Evolutionary conservation across 1,284 basidiomycete genomes (phyloP).

Genomic region (Cutaneotrichosporon cavernicola): DNA sequence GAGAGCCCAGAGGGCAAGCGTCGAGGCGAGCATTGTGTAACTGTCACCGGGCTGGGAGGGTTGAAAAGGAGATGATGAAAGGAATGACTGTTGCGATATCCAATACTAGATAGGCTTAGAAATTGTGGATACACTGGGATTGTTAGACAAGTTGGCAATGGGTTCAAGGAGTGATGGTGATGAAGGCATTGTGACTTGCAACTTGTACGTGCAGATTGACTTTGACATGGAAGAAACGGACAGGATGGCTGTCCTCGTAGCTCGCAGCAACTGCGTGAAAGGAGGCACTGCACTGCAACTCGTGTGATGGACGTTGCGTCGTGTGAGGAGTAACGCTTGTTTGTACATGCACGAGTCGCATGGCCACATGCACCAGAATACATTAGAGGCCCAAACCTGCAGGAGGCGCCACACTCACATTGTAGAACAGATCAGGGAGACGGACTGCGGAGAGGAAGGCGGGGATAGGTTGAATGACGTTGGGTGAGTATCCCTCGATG

Average conservation of each 20-base stretch:
- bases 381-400: not conserved
- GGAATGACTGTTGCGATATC: not conserved
- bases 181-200: not conserved
- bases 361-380: not conserved
- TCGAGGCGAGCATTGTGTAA: constrained; percentile 5
- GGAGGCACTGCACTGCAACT: not conserved
- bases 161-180: not conserved
- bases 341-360: not conserved
- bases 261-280: not conserved
- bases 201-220: not conserved
- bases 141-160: not conserved
- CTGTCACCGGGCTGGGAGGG: not conserved
- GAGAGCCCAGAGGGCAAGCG: constrained; percentile 15
- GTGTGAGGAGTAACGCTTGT: not conserved
- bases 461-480: not conserved
- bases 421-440: not conserved
- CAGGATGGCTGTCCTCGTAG: not conserved
- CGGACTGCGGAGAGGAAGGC: not conserved
- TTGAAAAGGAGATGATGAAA: not conserved
- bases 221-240: not conserved
- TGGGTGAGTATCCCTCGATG: not conserved
- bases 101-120: not conserved
- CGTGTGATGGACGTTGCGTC: not conserved
- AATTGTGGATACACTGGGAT: not conserved
- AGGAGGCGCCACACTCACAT: not conserved